Conservation (phyloP, 148 eudicot genomes). For the Rheum nobile region DNA sequence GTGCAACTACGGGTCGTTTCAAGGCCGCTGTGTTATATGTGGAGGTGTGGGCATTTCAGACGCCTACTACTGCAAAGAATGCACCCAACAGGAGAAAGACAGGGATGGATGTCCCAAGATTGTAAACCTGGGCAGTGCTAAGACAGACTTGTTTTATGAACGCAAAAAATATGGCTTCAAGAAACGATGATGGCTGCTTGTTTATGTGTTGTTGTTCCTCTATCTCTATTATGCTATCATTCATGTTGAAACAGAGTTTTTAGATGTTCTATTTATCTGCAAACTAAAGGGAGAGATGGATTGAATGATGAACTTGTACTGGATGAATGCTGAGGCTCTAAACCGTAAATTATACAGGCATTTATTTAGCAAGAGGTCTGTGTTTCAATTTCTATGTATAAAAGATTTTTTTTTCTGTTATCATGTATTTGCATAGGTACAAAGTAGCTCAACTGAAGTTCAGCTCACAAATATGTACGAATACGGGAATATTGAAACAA, state of each 20-base stretch:
- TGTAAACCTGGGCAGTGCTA: conserved; percentile 79
- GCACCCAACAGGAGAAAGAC: conserved; percentile 82
- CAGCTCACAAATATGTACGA: background rate
- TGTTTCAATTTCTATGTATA: too few relatives aligned
- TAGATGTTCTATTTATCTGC: background rate
- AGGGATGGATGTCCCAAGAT: conserved; percentile 82
- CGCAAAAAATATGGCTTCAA: conserved; percentile 64
- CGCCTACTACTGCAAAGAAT: conserved; percentile 78
- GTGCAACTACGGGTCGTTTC: conserved; percentile 82
- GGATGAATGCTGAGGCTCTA: background rate
- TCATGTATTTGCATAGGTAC: too few relatives aligned
- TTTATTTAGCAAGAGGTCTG: too few relatives aligned
- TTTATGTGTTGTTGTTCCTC: background rate
- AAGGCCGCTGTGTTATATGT: conserved; percentile 71
- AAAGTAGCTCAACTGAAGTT: too few relatives aligned
- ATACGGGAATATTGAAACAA: background rate
- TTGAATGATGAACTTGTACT: background rate
- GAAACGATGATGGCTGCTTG: conserved; percentile 32
- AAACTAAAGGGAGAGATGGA: background rate
- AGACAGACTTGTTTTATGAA: conserved; percentile 74
- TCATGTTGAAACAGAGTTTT: background rate
- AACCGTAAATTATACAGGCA: too few relatives aligned
- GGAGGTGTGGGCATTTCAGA: conserved; percentile 86
- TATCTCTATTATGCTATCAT: too few relatives aligned
- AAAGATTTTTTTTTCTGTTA: too few relatives aligned